Conservation (phyloP, 2,329 filamentous ascomycete genomes). For the Teratosphaeriaceae sp. region DNA sequence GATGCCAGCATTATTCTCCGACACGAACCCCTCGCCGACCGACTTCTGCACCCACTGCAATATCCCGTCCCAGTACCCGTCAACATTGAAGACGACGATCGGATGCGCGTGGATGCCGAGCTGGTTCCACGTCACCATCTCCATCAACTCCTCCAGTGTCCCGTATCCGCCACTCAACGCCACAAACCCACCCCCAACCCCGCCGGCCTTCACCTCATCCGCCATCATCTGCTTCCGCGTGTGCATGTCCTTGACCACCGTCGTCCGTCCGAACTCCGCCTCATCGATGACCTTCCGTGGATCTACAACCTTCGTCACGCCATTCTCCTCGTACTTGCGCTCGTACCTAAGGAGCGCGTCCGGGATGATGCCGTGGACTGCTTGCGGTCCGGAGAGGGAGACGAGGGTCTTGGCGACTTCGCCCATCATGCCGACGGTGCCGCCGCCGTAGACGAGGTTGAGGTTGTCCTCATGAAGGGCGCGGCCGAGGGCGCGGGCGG, state of each 20-base stretch:
- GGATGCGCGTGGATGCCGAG: constrained; percentile 80
- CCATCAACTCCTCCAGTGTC: constrained; percentile 92
- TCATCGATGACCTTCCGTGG: constrained; percentile 51
- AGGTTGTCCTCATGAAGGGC: constrained; percentile 72
- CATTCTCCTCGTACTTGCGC: constrained; percentile 47
- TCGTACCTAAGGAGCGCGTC: constrained; percentile 75
- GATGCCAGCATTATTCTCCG: constrained; percentile 63
- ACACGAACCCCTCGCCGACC: constrained; percentile 71
- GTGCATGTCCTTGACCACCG: constrained; percentile 92
- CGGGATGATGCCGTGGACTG: constrained; percentile 93
- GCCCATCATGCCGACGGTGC: constrained; percentile 92
- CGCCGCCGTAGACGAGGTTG: constrained; percentile 76
- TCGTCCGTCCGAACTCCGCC: constrained; percentile 69
- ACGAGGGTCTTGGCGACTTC: constrained; percentile 84
- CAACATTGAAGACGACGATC: constrained; percentile 77
- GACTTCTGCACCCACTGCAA: constrained; percentile 73
- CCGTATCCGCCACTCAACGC: constrained; percentile 86
- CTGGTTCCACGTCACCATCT: constrained; percentile 88
- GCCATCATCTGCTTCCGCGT: constrained; percentile 94
- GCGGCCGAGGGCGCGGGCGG: constrained; percentile 60
- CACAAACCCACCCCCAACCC: constrained; percentile 80
- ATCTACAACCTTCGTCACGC: constrained; percentile 17
- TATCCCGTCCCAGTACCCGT: constrained; percentile 88
- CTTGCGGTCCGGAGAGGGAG: constrained; percentile 67
- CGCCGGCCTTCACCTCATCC: constrained; percentile 72